phyloP scores from a whole-genome alignment of 768 basidiomycete species.

The Lentinula edodes region DNA sequence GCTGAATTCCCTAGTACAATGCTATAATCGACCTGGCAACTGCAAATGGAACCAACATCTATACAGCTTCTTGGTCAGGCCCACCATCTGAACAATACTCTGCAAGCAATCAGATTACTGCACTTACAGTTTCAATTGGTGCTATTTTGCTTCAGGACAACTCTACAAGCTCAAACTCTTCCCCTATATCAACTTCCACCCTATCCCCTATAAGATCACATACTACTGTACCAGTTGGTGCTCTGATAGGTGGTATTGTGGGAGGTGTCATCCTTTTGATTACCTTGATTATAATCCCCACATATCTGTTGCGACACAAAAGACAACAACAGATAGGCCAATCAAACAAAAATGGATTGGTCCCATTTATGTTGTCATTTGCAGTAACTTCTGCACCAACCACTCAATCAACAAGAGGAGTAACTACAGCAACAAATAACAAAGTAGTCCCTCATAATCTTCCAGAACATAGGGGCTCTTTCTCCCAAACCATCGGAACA shows the following conservation, averaged over 20 bases:
- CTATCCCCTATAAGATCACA: neutral
- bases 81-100: constrained; percentile 6
- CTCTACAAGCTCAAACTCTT: neutral
- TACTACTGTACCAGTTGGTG: neutral
- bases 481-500: no score
- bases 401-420: no score
- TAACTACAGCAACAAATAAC: no score
- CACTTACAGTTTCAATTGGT: constrained; percentile 5
- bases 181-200: neutral
- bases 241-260: neutral
- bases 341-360: neutral
- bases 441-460: no score
- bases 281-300: neutral
- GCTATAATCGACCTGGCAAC: constrained; percentile 12
- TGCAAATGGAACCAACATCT: constrained; percentile 8
- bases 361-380: neutral
- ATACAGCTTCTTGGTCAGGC: constrained; percentile 8
- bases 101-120: constrained; percentile 1
- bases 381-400: no score
- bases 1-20: constrained; percentile 10
- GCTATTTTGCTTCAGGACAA: constrained; percentile 3
- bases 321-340: neutral
- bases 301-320: neutral
- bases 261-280: neutral
- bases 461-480: no score